Base-by-base conservation (phyloP, 768 basidiomycete genomes). In the Suillus brevipes region DNA sequence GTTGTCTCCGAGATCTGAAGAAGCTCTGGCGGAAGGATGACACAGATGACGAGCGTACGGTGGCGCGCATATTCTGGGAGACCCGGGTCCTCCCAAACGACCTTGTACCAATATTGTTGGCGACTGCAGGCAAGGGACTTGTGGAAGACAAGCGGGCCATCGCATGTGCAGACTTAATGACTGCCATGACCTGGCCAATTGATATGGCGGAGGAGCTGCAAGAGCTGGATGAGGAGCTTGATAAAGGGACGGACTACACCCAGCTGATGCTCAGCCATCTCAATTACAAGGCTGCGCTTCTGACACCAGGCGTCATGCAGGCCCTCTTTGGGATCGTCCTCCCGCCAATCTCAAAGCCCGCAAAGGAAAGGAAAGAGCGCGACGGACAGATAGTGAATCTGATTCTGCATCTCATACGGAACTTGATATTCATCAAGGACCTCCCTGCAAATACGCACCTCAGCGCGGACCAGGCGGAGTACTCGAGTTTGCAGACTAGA, bases 121-220 rank as follows among this genome's bases (percentile, higher is more conserved):
- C 84, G 65, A 95, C 93, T 0, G 91, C 92, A 1, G 91, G 92
- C 13, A 85, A 87, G 60, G 92, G 92, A 0, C 76, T 82, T 25
- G 87, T 91, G 38, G 92, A 94, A 68, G 92, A 95, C 77, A 91
- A 89, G 70, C 83, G 92, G 57, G 94, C 93, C 0, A 84, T 97
- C 34, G 86, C 89, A 0, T 91, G 89, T 67, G 89, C 88, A 9
- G 97, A 99, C 74, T 81, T 99, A 28, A 89, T 99, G 74, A 92
- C 94, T 0, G 95, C 96, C 0, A 93, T 99, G 92, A 99, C 97
- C 1, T 99, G 97, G 97, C 97, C 97, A 0, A 97, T 99, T 62
- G 94, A 99, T 76, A 82, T 99, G 67, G 92, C 94, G 0, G 92
- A 94, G 71, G 97, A 99, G 77, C 82, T 99, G 67, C 92, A 91